Conservation (phyloP, 805 yeast genomes). For the Nakazawaea sp. region DNA sequence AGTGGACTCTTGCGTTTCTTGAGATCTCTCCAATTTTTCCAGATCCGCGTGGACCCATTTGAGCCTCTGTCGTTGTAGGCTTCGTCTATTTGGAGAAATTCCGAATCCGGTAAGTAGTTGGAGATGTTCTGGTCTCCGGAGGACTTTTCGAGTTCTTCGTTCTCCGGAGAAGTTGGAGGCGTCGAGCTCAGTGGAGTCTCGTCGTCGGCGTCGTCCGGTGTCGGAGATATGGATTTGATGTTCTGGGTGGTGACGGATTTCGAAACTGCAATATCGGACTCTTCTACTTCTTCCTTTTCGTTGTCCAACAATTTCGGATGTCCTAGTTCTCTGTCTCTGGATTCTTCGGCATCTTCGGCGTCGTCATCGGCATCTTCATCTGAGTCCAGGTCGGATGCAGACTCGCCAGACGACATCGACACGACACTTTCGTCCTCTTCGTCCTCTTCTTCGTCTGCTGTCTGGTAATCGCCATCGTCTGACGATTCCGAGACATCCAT, state of each 20-base stretch:
- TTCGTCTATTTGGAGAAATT: slow-evolving; percentile 58
- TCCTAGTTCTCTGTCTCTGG: slow-evolving; percentile 4
- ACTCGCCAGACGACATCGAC: neutral
- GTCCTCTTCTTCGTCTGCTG: slow-evolving; percentile 13
- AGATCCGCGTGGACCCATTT: slow-evolving; percentile 47
- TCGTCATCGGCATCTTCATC: neutral
- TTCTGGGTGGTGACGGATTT: neutral
- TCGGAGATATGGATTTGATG: slow-evolving; percentile 1
- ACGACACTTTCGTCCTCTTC: slow-evolving; percentile 11
- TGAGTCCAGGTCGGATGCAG: neutral
- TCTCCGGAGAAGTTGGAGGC: slow-evolving; percentile 26
- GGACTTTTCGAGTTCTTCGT: slow-evolving; percentile 11
- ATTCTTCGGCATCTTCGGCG: slow-evolving; percentile 1
- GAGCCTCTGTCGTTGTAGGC: slow-evolving; percentile 55
- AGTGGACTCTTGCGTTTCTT: slow-evolving; percentile 39
- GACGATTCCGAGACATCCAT: neutral
- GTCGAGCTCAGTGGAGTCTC: slow-evolving; percentile 20
- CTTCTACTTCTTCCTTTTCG: slow-evolving; percentile 14
- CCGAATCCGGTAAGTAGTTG: slow-evolving; percentile 28
- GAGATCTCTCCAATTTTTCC: slow-evolving; percentile 66
- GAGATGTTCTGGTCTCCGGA: slow-evolving; percentile 16
- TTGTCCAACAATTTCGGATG: slow-evolving; percentile 11
- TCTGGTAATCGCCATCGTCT: slow-evolving; percentile 26
- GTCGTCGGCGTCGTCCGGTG: slow-evolving; percentile 12
- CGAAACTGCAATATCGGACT: slow-evolving; percentile 1